Base-by-base conservation (phyloP, 768 basidiomycete species). In the Peribolospora baueri region DNA sequence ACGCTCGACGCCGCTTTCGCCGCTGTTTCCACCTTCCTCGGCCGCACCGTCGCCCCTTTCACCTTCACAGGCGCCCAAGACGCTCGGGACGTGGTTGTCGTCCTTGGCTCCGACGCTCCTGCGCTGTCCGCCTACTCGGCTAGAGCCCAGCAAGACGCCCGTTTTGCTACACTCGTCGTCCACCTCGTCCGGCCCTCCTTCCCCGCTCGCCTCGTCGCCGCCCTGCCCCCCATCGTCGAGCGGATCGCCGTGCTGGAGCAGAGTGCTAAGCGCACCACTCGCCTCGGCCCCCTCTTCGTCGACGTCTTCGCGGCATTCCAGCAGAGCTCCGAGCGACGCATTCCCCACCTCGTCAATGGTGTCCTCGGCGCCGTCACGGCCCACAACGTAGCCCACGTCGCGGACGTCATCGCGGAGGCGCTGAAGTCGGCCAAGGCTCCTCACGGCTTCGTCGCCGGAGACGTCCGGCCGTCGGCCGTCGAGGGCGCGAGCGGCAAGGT, bases 211-310 rank as follows among this genome's bases (percentile, higher is more conserved):
- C 75, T 85, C 62, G 72, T 84, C 54, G 73, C 74, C 39, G 56
- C 63, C 7, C 61, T 67, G 37, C 63, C 64, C 7, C 56, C 63
- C 37, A 77, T 78, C 2, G 75, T 74, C 39, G 74, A 73, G 11
- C 78, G 76, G 25, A 74, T 91, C 54, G 70, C 90, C 56, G 79
- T 90, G 13, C 73, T 90, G 8, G 88, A 91, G 64, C 85, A 88
- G 65, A 70, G 82, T 5, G 73, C 74, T 62, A 72, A 70, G 59
- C 84, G 81, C 75, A 73, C 75, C n/a, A 78, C 77, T 45, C 84
- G 84, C 66, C 40, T 53, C 43, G 80, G 82, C 1, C 82, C 85
- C 0, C 68, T 91, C 3, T 91, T 82, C 66, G 75, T 93, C 52
- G 86, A 90, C 42, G 70, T 87, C 37, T 74, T 83, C 50, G 74